Percentiles rank a stretch among this genome's conserved stretches.
Conservation (phyloP, 768 basidiomycete genomes). For the Kwoniella dejecticola region DNA sequence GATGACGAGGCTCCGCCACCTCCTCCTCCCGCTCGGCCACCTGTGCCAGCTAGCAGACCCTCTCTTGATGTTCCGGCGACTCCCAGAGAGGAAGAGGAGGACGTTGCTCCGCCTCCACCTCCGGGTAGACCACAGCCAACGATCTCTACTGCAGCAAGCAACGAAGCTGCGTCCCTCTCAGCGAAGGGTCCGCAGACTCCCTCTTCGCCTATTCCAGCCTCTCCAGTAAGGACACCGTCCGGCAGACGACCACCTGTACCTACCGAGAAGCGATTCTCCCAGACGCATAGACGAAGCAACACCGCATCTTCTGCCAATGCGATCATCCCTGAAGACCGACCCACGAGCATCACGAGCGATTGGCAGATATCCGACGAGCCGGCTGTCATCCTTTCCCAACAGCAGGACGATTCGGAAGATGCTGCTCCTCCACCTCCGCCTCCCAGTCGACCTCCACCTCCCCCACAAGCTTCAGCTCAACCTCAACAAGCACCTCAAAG, state of each 20-base stretch:
- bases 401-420: conserved; percentile 10
- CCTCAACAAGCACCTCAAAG: conserved; percentile 33
- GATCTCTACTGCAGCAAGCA: background rate
- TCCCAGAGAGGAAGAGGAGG: conserved; percentile 14
- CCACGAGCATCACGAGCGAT: background rate
- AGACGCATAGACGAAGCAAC: conserved; percentile 6
- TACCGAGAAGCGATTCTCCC: conserved; percentile 25
- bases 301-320: conserved; percentile 3
- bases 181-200: conserved; percentile 8
- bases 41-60: conserved; percentile 49
- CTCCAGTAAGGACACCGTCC: conserved; percentile 30
- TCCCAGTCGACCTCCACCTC: conserved; percentile 58
- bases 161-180: background rate
- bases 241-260: conserved; percentile 31
- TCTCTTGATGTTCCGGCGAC: conserved; percentile 29
- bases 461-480: conserved; percentile 44
- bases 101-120: conserved; percentile 34
- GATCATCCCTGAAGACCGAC: conserved; percentile 10
- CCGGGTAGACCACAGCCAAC: conserved; percentile 29
- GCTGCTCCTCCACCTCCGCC: conserved; percentile 62
- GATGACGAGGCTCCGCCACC: conserved; percentile 39
- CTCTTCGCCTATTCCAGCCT: conserved; percentile 9
- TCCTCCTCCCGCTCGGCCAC: conserved; percentile 31
- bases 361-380: conserved; percentile 35
- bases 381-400: conserved; percentile 19